phyloP scores from a whole-genome alignment of 495 filamentous ascomycete genomes.

The Lasiosphaeria hispida region DNA sequence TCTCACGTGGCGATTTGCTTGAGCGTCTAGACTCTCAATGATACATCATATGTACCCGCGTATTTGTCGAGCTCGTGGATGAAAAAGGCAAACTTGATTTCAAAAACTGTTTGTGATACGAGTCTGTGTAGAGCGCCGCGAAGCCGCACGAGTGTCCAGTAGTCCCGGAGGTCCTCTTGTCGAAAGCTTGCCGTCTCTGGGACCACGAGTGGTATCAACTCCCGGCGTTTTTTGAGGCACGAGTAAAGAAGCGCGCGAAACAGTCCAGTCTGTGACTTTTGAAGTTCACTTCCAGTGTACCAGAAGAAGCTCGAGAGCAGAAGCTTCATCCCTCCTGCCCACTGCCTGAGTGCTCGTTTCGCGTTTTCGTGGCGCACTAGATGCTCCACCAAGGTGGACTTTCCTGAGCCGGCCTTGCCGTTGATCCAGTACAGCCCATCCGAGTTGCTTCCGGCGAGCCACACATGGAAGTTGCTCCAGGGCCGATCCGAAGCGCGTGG shows the following conservation, averaged over 20 bases:
- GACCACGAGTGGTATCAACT: not conserved
- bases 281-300: not conserved
- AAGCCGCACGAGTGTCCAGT: not conserved
- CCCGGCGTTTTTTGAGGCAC: not conserved
- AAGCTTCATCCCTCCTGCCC: not conserved
- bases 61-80: conserved; percentile 5
- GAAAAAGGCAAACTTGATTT: conserved; percentile 6
- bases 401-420: conserved; percentile 3
- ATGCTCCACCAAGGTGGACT: conserved; percentile 6
- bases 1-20: not conserved
- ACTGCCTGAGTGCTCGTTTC: not conserved
- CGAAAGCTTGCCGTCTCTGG: not conserved
- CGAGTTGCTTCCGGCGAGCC: not conserved
- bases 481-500: not conserved
- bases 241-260: conserved; percentile 1
- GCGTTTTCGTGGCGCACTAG: conserved; percentile 1
- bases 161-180: not conserved
- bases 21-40: not conserved
- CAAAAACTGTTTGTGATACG: not conserved
- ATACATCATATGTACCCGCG: not conserved
- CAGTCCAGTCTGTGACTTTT: not conserved
- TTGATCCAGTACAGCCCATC: conserved; percentile 4
- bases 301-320: conserved; percentile 2
- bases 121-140: not conserved
- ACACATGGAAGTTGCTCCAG: not conserved